Conservation (phyloP, 352 stramenopile species). For the Phytopythium aichiense region DNA sequence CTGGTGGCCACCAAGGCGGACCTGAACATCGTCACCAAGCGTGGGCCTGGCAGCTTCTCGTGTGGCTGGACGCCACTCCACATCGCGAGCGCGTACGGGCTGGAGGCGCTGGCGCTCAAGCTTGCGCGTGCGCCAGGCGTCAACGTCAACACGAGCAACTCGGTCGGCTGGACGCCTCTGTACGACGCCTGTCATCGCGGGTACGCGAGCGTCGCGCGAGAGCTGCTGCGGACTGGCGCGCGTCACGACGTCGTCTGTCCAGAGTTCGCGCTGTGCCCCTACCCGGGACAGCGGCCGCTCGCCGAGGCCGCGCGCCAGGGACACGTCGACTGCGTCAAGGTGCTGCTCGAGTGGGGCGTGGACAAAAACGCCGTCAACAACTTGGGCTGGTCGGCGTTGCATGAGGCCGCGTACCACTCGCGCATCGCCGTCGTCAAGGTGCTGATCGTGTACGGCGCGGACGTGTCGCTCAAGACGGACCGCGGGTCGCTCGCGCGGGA, state of each 20-base stretch:
- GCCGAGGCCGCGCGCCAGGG: conserved; percentile 72
- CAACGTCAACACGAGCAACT: conserved; percentile 67
- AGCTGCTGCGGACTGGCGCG: conserved; percentile 62
- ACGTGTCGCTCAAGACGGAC: conserved; percentile 59
- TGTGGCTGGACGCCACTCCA: conserved; percentile 76
- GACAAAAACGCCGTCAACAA: conserved; percentile 76
- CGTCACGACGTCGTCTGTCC: conserved; percentile 63
- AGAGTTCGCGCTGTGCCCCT: conserved; percentile 77
- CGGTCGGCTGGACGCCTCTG: conserved; percentile 68
- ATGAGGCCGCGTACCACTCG: conserved; percentile 78
- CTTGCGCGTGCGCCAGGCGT: conserved; percentile 55
- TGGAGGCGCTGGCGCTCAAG: conserved; percentile 67
- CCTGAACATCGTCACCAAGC: conserved; percentile 59
- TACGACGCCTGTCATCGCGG: conserved; percentile 77
- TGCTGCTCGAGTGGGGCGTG: conserved; percentile 74
- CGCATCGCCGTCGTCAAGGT: conserved; percentile 68
- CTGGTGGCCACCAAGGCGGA: conserved; percentile 51
- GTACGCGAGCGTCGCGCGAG: conserved; percentile 51
- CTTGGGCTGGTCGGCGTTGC: conserved; percentile 73
- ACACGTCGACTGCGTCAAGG: conserved; percentile 54
- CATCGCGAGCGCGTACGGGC: conserved; percentile 73
- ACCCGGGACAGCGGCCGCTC: conserved; percentile 56
- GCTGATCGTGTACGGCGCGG: conserved; percentile 72
- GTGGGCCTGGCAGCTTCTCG: conserved; percentile 69
- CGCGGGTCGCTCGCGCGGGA: conserved; percentile 67